Evolutionary conservation across 1,284 basidiomycete species (phyloP), one percentile per base, ranked within the genome.

Genomic region (Cryptococcus floricola): DNA sequence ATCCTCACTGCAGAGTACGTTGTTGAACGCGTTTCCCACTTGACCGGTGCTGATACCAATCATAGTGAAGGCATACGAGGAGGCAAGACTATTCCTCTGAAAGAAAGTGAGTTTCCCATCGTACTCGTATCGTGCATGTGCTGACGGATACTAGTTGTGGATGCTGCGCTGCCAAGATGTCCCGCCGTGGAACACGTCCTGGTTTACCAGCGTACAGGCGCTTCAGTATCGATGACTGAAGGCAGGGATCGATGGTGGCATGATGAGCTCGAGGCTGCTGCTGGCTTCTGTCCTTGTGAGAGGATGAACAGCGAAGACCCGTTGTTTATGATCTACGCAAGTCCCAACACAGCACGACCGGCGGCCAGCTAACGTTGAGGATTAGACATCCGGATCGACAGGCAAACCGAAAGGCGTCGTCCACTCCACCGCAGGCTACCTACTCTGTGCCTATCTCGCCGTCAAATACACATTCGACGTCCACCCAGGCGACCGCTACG

Each of bases 351-450:
- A 13, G n/a, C 19, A 27, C 34, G 48, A 60, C 9, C 9, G 64
- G 60, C 27, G n/a, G n/a, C 23, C 25, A 28, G 23, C 25, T 42
- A 50, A 18, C 39, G 23, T 14, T 43, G 27, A 23, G 19, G 42
- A n/a, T n/a, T 64, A 89, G 89, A 93, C 93, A 16, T 95, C 92
- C 38, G 93, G 93, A 49, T 95, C 91, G 5, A 97, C 93, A 16
- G 93, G 93, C 37, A 94, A 92, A 78, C 95, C 95, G 60, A 98
- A 98, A 80, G 94, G 94, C 74, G 90, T 98, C 58, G 91, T 97
- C 13, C 94, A 97, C 79, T 88, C 89, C 51, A 95, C 92, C 16
- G 94, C 81, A n/a, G 94, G 91, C 34, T 96, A 95, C 79, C 83
- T 95, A 54, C 88, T 96, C 49, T 85, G 91, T 64, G 91, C 90